Evolutionary conservation across 768 basidiomycete genomes (phyloP).

Genomic region (Agrocybe pediades): DNA sequence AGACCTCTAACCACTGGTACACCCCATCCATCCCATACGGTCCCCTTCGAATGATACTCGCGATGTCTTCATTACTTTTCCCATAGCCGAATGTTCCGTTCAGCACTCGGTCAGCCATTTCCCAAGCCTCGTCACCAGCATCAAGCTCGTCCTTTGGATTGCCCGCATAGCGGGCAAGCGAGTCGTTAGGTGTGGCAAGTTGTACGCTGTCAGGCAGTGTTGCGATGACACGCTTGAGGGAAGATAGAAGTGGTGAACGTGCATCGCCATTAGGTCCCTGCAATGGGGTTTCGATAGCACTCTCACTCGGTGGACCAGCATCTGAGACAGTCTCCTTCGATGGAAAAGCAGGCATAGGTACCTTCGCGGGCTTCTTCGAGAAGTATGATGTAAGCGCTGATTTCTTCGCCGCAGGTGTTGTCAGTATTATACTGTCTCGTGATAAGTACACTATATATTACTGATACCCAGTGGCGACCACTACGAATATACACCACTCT

Average conservation of each 20-base stretch:
- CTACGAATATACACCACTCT: too few relatives aligned
- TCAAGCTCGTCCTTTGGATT: not conserved
- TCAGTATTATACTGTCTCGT: too few relatives aligned
- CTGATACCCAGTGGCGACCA: too few relatives aligned
- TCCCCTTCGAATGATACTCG: not conserved
- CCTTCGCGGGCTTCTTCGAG: not conserved
- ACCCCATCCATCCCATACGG: slow-evolving; percentile 11
- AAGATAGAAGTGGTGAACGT: too few relatives aligned
- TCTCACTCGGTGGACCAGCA: too few relatives aligned
- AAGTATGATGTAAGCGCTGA: not conserved
- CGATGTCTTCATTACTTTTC: not conserved
- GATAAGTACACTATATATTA: too few relatives aligned
- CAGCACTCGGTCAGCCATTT: not conserved
- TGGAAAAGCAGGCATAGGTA: not conserved
- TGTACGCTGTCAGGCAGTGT: not conserved
- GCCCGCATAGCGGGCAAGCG: not conserved
- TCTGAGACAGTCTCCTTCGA: too few relatives aligned
- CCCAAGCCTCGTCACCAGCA: not conserved
- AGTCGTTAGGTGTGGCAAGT: not conserved
- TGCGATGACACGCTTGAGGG: not conserved
- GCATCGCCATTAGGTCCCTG: too few relatives aligned
- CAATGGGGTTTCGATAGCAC: too few relatives aligned
- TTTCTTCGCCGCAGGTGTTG: not conserved
- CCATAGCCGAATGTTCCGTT: not conserved
- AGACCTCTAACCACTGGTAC: not conserved